Base-by-base conservation (phyloP, 164 flowering plant species). In the Piper longum region DNA sequence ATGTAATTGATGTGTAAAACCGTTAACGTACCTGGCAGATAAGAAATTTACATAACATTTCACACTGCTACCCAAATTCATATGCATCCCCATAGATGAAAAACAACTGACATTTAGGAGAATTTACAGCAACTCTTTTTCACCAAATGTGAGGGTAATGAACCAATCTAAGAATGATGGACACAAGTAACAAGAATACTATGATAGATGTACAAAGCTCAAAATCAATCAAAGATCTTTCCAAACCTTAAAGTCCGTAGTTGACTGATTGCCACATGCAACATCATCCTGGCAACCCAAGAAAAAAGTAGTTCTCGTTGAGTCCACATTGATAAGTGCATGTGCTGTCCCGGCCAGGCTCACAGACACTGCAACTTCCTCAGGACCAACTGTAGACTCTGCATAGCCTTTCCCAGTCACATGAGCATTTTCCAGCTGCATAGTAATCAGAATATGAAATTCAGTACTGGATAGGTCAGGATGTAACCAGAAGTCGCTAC, bases 281-380 rank as follows among this genome's bases (percentile, higher is more conserved):
- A 69, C 45, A 59, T 76, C 69, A 63, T 92, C 98, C 68, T 89
- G 96, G 71, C 96, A 92, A 13, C 96, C 98, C 44, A 92, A 11
- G 70, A 92, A 79, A 73, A 69, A 92, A 66, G 98, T 79, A 3
- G 66, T 77, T 19, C 73, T 75, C n/a, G 71, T 12, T 1, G 82
- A 78, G 74, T 92, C 96, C 8, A 82, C 52, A 63, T 92, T 92
- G 7, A 85, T 73, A 43, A 92, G 61, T 43, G 96, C 96, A 73
- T 92, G 98, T 4, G 96, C 96, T 11, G 78, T 83, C 62, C 93
- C 93, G 19, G 79, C 76, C 0, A 89, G 84, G 66, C 95, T 92
- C 51, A 78, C 85, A 62, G 83, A 86, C 58, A 89, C 83, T 9
- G 86, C 91, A 68, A 89, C 82, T 70, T 86, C 96, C 61, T 89